phyloP scores from a whole-genome alignment of 306 rosid genomes.

The Gillenia trifoliata region DNA sequence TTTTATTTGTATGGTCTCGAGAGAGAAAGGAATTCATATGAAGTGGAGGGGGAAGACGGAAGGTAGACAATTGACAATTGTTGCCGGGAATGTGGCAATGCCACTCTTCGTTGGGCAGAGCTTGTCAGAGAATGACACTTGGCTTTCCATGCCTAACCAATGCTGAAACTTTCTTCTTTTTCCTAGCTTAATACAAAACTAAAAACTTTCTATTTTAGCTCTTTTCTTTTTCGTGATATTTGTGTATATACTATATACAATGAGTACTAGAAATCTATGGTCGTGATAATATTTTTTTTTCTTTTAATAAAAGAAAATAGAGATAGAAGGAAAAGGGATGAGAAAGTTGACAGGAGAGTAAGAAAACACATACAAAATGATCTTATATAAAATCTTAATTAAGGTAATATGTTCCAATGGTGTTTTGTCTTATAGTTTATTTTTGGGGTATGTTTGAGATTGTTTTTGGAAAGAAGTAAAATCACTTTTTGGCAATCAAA shows the following conservation, averaged over 20 bases:
- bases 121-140: neutral
- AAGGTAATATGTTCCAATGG: neutral
- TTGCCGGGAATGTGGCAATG: slow-evolving; percentile 10
- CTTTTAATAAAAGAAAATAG: neutral
- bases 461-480: no score
- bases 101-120: neutral
- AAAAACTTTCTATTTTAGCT: neutral
- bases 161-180: neutral
- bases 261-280: neutral
- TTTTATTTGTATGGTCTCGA: neutral
- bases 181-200: neutral
- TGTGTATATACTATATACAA: neutral
- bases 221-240: neutral
- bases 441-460: neutral
- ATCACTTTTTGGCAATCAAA: no score
- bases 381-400: neutral
- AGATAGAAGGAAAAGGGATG: neutral
- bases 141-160: neutral
- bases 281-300: neutral
- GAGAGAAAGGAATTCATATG: neutral
- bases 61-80: slow-evolving; percentile 1
- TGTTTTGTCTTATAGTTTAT: neutral
- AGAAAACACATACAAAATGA: neutral
- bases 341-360: neutral
- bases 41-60: neutral